phyloP scores from a whole-genome alignment of 495 filamentous ascomycete genomes.

The Penicillium turbatum region DNA sequence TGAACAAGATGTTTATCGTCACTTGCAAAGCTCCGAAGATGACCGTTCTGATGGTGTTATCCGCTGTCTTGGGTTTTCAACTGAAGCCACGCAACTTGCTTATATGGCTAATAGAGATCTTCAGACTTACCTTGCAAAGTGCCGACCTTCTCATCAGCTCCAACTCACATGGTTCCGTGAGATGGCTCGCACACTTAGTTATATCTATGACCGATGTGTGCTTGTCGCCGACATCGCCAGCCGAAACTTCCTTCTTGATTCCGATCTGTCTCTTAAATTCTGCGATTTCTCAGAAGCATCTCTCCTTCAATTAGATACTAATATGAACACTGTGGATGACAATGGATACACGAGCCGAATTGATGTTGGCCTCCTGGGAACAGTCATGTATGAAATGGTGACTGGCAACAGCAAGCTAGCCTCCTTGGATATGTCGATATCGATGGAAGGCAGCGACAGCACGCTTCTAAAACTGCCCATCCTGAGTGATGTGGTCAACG shows the following conservation, averaged over 20 bases:
- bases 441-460: no score
- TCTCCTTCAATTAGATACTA: slow-evolving; percentile 20
- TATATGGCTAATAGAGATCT: slow-evolving; percentile 29
- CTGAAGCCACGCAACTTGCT: slow-evolving; percentile 22
- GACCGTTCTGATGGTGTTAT: slow-evolving; percentile 16
- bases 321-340: slow-evolving; percentile 27
- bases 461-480: no score
- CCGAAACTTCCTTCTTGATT: slow-evolving; percentile 31
- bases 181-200: slow-evolving; percentile 24
- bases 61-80: slow-evolving; percentile 15
- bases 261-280: slow-evolving; percentile 27
- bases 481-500: no score
- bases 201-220: slow-evolving; percentile 26
- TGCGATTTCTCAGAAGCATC: slow-evolving; percentile 29
- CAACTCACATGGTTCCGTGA: slow-evolving; percentile 27
- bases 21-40: slow-evolving; percentile 11
- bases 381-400: slow-evolving; percentile 31
- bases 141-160: slow-evolving; percentile 13
- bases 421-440: no score
- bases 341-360: slow-evolving; percentile 21
- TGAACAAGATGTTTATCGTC: slow-evolving; percentile 28
- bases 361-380: slow-evolving; percentile 29
- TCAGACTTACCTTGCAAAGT: slow-evolving; percentile 18
- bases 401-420: slow-evolving; percentile 21
- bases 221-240: slow-evolving; percentile 29